Conservation (phyloP, 148 eudicot species). For the Cornus controversa region DNA sequence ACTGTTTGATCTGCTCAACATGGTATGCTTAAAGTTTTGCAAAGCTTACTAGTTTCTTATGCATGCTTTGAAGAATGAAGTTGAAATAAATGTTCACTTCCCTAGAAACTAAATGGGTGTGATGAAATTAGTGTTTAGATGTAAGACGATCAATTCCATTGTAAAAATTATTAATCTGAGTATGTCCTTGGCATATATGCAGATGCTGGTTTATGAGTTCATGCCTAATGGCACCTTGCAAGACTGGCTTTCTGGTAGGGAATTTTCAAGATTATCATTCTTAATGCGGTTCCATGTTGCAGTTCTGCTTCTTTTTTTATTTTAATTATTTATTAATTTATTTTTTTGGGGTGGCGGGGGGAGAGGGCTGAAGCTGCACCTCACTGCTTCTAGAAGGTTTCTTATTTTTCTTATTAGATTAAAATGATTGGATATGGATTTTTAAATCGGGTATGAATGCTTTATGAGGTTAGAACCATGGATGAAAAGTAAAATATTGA, state of each 20-base stretch:
- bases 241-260: slow-evolving; percentile 79
- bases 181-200: slow-evolving; percentile 19
- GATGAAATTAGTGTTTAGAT: neutral
- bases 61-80: neutral
- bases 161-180: neutral
- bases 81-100: too few relatives aligned
- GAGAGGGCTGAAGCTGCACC: neutral
- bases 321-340: neutral
- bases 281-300: neutral
- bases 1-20: too few relatives aligned
- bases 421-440: neutral
- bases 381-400: neutral
- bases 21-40: neutral
- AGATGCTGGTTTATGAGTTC: slow-evolving; percentile 91
- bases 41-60: neutral
- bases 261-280: neutral
- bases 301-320: neutral
- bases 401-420: neutral
- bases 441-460: neutral
- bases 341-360: neutral
- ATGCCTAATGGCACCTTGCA: slow-evolving; percentile 81
- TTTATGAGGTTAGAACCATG: neutral
- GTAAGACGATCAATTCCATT: neutral
- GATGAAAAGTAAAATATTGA: neutral
- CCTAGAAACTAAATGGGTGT: neutral